Percentiles rank a stretch among this genome's conserved stretches.
These are phyloP conservation scores for Gyrodon lividus DNA, from an alignment of 768 basidiomycete species.

Conservation along the genomic window DNA sequence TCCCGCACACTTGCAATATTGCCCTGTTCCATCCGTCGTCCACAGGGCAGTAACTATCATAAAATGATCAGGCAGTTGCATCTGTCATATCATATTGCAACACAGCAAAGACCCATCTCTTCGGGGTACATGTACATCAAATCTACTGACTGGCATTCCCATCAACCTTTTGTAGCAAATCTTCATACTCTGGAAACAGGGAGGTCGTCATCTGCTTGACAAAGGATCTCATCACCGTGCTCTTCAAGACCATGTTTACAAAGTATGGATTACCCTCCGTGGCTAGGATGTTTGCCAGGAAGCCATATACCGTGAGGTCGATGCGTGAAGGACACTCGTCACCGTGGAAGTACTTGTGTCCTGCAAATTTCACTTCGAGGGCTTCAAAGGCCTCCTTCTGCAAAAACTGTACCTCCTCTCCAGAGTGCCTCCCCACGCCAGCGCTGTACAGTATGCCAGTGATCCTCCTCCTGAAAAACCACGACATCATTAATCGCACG, in stretches of 20 bases:
- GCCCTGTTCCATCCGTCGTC: too few species aligned
- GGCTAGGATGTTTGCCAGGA: constrained; percentile 30
- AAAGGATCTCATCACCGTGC: constrained; percentile 18
- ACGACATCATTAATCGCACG: constrained; percentile 21
- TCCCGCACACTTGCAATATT: too few species aligned
- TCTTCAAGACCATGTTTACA: constrained; percentile 19
- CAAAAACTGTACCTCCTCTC: constrained; percentile 30
- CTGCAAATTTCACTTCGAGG: constrained; percentile 28
- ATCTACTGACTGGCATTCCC: not conserved
- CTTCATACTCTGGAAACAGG: constrained; percentile 29
- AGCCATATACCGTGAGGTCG: constrained; percentile 30
- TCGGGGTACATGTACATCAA: too few species aligned
- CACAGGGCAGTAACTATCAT: too few species aligned
- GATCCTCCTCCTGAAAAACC: constrained; percentile 22
- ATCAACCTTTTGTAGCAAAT: constrained; percentile 12
- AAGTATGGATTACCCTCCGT: constrained; percentile 28
- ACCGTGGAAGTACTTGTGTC: constrained; percentile 26
- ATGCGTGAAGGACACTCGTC: constrained; percentile 27
- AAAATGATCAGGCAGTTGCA: too few species aligned
- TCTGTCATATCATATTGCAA: too few species aligned
- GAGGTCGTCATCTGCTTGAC: constrained; percentile 22
- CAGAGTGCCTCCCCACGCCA: constrained; percentile 34
- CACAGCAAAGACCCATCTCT: too few species aligned
- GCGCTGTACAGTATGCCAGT: constrained; percentile 14
- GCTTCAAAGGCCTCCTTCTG: constrained; percentile 31